Base-by-base conservation (phyloP, 352 stramenopile species). In the Phytopythium montanum region DNA sequence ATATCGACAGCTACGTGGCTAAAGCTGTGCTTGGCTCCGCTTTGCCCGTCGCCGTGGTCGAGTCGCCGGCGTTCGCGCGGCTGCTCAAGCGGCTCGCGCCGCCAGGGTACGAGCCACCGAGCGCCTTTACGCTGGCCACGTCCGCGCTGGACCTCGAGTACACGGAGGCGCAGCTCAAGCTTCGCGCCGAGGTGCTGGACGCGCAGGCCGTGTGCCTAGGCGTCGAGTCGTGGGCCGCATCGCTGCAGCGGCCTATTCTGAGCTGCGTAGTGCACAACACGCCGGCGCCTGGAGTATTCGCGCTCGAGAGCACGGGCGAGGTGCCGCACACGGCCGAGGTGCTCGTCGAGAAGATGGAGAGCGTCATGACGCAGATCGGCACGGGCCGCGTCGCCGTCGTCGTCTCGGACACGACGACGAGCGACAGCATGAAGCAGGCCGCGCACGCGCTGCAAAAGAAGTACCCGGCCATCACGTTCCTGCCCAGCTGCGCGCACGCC, bases 21-120 rank as follows among this genome's bases (percentile, higher is more conserved):
- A 77, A 80, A 56, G 79, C 79, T 13, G 69, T 92, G 28, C 75
- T 89, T 6, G 72, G 70, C 0, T 67, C 66, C 6, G 79, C 72
- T n/a, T 52, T 88, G 23, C 69, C 80, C 1, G 75, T 92, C n/a
- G 55, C 55, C 7, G 70, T 76, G 5, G 70, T 90, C n/a, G 82
- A 89, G 56, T 69, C 81, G 61, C 52, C 78, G 46, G 66, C 69
- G 26, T 92, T 92, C 61, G 62, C 73, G 42, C 73, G 84, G 57
- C 60, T 92, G 61, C 62, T 90, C 33, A 89, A 89, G 66, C 73
- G 72, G 19, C 63, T 90, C 65, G 72, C 74, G 41, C 69, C 76
- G 4, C 34, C 49, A 31, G 39, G 31, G 9, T 87, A 88, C 64
- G 75, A 82, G 8, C 61, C 72, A 2, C 76, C 76, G 4, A 83